These are phyloP conservation scores for Amaranthus palmeri DNA, from an alignment of 148 eudicot species.

Conservation along the genomic window DNA sequence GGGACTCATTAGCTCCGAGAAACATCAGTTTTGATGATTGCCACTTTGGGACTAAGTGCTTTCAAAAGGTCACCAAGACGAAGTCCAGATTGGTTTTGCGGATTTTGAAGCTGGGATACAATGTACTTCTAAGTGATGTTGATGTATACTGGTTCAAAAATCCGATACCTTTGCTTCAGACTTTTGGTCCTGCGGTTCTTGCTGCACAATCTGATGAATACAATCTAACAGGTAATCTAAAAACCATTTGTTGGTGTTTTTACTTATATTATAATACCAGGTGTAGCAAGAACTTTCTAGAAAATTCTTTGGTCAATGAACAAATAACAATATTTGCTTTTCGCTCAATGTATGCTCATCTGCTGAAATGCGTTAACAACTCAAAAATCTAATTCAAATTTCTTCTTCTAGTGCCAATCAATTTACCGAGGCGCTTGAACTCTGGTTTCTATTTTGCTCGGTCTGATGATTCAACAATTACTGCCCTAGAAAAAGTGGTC, in stretches of 20 bases:
- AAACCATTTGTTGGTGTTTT: background rate
- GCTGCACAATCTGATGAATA: constrained; percentile 90
- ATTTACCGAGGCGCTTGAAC: constrained; percentile 83
- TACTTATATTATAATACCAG: background rate
- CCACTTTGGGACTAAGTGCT: constrained; percentile 90
- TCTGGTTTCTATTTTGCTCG: constrained; percentile 93
- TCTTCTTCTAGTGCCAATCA: constrained; percentile 64
- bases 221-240: constrained; percentile 55
- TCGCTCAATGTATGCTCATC: background rate
- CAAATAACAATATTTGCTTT: background rate
- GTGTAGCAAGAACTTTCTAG: background rate
- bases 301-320: background rate
- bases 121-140: constrained; percentile 84
- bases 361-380: background rate
- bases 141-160: constrained; percentile 95
- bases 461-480: constrained; percentile 61
- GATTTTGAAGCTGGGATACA: constrained; percentile 74
- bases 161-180: constrained; percentile 64
- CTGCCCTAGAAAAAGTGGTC: constrained; percentile 80
- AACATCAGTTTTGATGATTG: constrained; percentile 86
- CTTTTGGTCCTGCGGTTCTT: constrained; percentile 71
- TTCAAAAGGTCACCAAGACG: constrained; percentile 85
- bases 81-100: constrained; percentile 83
- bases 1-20: constrained; percentile 58
- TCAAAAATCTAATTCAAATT: constrained; percentile 10